Evolutionary conservation across 441 rosid species (phyloP).

Genomic region (Populus hybrid): DNA sequence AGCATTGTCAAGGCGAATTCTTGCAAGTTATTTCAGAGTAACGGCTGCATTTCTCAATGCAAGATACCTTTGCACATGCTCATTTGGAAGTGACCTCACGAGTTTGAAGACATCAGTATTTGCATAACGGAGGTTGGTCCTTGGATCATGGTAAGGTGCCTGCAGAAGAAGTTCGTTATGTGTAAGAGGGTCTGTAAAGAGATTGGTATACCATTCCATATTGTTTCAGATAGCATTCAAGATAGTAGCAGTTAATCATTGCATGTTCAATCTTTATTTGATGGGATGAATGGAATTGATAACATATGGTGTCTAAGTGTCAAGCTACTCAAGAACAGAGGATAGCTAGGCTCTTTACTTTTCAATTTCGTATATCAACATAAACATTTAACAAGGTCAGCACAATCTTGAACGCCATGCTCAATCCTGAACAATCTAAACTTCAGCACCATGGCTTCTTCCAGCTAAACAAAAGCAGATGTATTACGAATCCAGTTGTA

Average conservation of each 20-base stretch:
- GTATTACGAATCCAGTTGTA: too few species aligned
- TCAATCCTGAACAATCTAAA: too few species aligned
- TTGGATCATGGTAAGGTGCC: conserved; percentile 92
- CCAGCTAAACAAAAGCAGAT: too few species aligned
- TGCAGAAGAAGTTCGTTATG: conserved; percentile 20
- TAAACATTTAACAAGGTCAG: too few species aligned
- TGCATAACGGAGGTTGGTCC: conserved; percentile 83
- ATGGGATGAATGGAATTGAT: neutral
- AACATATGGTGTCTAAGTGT: neutral
- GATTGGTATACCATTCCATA: neutral
- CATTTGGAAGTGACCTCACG: conserved; percentile 56
- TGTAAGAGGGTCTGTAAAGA: neutral
- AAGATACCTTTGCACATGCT: conserved; percentile 44
- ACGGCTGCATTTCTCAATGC: conserved; percentile 87
- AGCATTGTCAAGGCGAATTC: neutral
- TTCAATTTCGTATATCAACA: too few species aligned
- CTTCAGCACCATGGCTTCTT: too few species aligned
- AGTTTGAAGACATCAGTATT: conserved; percentile 76
- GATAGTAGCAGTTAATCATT: neutral
- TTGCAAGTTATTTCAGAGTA: conserved; percentile 52
- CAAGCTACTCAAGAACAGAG: neutral
- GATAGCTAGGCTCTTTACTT: too few species aligned
- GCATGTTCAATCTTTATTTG: neutral
- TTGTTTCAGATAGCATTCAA: neutral
- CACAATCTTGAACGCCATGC: too few species aligned